Evolutionary conservation across 129 eudicot species (phyloP).

Genomic region (Tanacetum coccineum): DNA sequence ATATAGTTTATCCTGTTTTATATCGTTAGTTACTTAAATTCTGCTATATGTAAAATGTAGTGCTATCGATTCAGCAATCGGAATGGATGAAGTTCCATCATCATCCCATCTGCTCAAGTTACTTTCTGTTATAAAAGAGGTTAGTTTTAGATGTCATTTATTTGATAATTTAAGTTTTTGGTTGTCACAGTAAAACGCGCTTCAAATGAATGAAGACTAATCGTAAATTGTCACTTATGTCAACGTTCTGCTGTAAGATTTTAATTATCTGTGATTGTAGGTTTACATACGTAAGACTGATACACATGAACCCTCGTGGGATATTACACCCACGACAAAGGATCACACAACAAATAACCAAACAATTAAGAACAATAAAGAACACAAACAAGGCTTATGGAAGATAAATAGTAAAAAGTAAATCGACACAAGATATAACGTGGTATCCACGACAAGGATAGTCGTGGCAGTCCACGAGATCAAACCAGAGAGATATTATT

Average conservation of each 20-base stretch:
- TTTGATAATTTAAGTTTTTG: background rate
- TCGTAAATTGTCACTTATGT: background rate
- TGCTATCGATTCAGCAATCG: conserved; percentile 36
- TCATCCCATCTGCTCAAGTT: conserved; percentile 25
- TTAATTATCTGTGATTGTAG: conserved; percentile 21
- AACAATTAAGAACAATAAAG: no score
- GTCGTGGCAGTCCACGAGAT: no score
- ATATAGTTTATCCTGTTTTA: background rate
- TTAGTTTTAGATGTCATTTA: conserved; percentile 18
- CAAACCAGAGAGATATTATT: no score
- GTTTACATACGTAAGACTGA: conserved; percentile 21
- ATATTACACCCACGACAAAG: no score
- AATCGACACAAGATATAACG: no score
- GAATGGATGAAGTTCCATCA: conserved; percentile 38
- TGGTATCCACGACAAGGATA: no score
- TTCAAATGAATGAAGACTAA: background rate
- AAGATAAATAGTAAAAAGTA: no score
- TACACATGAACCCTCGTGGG: conserved; percentile 32
- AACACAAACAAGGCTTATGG: no score
- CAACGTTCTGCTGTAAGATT: background rate
- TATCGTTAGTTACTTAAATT: conserved; percentile 11
- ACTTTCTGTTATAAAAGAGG: conserved; percentile 27
- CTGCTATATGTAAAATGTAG: conserved; percentile 25
- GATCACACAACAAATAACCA: no score
- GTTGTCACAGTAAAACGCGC: background rate